A percentile compares a stretch with the other conserved stretches of the same genome.
Evolutionary conservation across 2,329 filamentous ascomycete species (phyloP).

Genomic region (Clonostachys byssicola): DNA sequence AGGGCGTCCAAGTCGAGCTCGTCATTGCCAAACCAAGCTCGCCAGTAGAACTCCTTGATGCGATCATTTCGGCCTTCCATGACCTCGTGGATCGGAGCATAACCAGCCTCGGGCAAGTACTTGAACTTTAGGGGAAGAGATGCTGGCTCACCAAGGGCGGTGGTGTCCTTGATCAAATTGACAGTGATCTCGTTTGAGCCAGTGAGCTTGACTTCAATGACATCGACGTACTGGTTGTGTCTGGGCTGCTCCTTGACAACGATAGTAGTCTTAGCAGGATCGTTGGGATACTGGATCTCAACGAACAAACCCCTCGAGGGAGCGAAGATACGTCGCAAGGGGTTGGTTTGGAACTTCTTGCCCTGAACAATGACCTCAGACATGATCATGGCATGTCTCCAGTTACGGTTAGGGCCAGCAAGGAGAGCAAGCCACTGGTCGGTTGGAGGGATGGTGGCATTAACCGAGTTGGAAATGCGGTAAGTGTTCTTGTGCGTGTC

Average conservation of each 20-base stretch:
- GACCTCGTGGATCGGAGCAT: conserved; percentile 94
- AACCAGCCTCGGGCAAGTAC: conserved; percentile 92
- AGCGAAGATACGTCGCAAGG: conserved; percentile 85
- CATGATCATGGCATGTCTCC: conserved; percentile 92
- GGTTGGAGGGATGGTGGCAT: conserved; percentile 68
- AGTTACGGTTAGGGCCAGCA: conserved; percentile 80
- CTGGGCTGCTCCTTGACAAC: conserved; percentile 82
- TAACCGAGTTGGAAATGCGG: conserved; percentile 72
- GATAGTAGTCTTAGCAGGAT: conserved; percentile 80
- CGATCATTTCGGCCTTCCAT: conserved; percentile 96
- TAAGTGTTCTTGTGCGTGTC: conserved; percentile 78
- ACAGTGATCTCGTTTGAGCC: conserved; percentile 77
- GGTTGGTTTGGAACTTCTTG: conserved; percentile 96
- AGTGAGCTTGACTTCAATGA: conserved; percentile 77
- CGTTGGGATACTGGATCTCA: conserved; percentile 78
- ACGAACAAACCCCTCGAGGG: conserved; percentile 84
- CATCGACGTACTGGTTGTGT: conserved; percentile 82
- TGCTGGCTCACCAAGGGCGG: conserved; percentile 77
- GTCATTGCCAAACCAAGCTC: conserved; percentile 92
- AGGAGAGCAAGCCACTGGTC: conserved; percentile 87
- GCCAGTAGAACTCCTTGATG: conserved; percentile 99
- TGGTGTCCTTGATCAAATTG: conserved; percentile 90
- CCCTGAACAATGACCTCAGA: conserved; percentile 93
- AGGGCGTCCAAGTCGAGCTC: conserved; percentile 76
- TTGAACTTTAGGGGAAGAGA: conserved; percentile 82